Evolutionary conservation across 768 basidiomycete genomes (phyloP), one percentile per base, ranked within the genome.

Genomic region (Gyrodon lividus): DNA sequence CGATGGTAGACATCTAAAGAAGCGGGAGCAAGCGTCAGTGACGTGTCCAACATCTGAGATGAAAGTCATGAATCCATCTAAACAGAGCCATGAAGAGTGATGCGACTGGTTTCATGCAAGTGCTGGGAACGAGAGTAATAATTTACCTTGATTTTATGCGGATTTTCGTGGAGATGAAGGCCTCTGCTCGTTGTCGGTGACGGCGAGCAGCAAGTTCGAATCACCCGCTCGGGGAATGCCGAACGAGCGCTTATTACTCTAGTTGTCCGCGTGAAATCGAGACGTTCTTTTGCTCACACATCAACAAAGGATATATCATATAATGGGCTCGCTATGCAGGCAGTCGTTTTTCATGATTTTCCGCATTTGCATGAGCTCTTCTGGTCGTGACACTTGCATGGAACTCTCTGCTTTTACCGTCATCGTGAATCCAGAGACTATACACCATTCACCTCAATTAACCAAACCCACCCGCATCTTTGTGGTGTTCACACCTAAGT

Each of bases 1-100:
- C 91, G 63, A 91, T 89, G 63, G 84, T 83, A 47, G 85, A 85
- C 88, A 89, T 89, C 85, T 78, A 43, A 7, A 39, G 39, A 19
- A 42, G 35, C 35, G 48, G 51, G 20, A 45, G 38, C 41, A 33
- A 17, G 50, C 19, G 57, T 73, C 52, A 71, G 67, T 48, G 52
- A 61, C 43, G 46, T 57, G 51, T 54, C 45, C 38, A 17, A 59
- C 67, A 75, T 72, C 73, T 62, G 56, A 46, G 43, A 38, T 22
- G 9, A 19, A 50, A 38, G 35, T 41, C 20, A 43, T 51, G 59
- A 50, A 74, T 71, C 72, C 73, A 70, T 61, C 56, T 13, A 30
- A 46, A 22, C 39, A 16, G 40, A 31, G 22, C 23, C 45, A 17
- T 8, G 9, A 41, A 51, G 46, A 46, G 0, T 39, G 37, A 35